Evolutionary conservation across 2,329 filamentous ascomycete species (phyloP).

Genomic region (Fusarium musae): DNA sequence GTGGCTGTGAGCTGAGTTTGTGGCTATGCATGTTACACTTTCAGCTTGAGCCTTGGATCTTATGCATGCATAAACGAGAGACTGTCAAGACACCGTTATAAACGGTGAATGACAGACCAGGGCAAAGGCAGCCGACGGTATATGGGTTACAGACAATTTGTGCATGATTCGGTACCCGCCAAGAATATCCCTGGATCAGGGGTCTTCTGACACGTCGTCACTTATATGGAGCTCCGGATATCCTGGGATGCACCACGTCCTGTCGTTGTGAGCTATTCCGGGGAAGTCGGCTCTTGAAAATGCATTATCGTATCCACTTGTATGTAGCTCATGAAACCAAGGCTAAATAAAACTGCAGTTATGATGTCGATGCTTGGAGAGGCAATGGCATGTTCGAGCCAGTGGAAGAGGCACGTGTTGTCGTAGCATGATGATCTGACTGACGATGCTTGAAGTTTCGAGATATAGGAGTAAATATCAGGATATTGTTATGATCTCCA

Average conservation of each 20-base stretch:
- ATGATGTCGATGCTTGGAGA: conserved; percentile 18
- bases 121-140: neutral
- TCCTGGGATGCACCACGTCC: conserved; percentile 12
- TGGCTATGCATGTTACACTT: conserved; percentile 5
- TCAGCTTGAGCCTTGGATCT: neutral
- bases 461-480: neutral
- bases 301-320: conserved; percentile 4
- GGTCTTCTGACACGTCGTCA: conserved; percentile 11
- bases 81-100: neutral
- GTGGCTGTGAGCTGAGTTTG: conserved; percentile 19
- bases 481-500: neutral
- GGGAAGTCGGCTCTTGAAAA: conserved; percentile 13
- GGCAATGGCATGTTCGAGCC: conserved; percentile 10
- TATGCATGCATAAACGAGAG: neutral
- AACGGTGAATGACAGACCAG: neutral
- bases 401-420: conserved; percentile 11
- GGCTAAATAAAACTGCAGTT: conserved; percentile 9
- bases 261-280: conserved; percentile 18
- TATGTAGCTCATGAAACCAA: conserved; percentile 1
- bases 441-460: neutral
- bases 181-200: conserved; percentile 24
- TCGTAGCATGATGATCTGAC: conserved; percentile 5
- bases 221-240: conserved; percentile 11
- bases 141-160: neutral
- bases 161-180: neutral